phyloP scores from a whole-genome alignment of 306 rosid species.

The Cucumis cinereus region DNA sequence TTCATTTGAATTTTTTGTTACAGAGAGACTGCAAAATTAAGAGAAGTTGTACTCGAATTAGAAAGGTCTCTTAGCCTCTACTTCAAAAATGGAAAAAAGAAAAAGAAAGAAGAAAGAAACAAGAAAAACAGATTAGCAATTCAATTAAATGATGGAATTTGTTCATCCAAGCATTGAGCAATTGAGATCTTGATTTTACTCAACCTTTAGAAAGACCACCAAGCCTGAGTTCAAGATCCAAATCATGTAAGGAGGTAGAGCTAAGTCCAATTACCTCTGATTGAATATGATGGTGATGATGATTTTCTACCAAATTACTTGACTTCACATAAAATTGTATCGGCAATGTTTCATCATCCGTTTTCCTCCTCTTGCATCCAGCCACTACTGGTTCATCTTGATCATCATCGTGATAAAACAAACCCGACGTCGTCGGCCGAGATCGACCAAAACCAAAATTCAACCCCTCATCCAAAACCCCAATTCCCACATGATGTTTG shows the following conservation, averaged over 20 bases:
- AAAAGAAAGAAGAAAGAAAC: background rate
- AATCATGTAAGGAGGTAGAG: background rate
- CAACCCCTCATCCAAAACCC: background rate
- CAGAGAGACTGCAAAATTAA: background rate
- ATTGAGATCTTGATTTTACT: background rate
- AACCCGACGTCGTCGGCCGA: no score
- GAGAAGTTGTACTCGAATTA: background rate
- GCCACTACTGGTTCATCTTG: background rate
- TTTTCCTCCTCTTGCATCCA: background rate
- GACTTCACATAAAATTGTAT: background rate
- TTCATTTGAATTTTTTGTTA: background rate
- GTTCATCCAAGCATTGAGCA: background rate
- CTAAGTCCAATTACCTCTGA: slow-evolving; percentile 4
- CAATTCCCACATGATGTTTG: background rate
- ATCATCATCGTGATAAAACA: background rate
- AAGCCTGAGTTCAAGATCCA: slow-evolving; percentile 9
- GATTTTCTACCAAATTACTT: background rate
- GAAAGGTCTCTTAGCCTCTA: background rate
- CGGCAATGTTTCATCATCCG: background rate
- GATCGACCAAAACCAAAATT: background rate
- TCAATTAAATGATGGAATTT: background rate
- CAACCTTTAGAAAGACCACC: slow-evolving; percentile 1
- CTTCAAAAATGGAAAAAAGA: background rate
- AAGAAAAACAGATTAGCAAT: background rate
- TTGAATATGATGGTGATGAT: background rate